Evolutionary conservation across 495 filamentous ascomycete genomes (phyloP).

Genomic region (Extremus antarcticus): DNA sequence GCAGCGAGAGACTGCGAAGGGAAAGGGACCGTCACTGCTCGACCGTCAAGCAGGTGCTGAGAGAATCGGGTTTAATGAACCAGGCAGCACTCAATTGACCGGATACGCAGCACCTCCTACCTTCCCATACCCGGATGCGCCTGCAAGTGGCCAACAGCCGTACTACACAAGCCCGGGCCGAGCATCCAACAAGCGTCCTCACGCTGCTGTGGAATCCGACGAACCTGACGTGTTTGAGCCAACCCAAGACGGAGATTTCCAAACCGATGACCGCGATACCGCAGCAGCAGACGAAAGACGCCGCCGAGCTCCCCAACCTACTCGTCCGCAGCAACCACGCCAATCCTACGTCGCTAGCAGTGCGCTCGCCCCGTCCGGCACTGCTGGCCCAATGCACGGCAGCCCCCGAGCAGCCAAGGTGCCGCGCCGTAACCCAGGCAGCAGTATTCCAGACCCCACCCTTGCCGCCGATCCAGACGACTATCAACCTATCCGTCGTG

Average conservation of each 20-base stretch:
- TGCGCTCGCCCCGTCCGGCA: neutral
- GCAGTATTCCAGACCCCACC: constrained; percentile 6
- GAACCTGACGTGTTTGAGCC: constrained; percentile 16
- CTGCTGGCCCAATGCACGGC: neutral
- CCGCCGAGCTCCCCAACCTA: neutral
- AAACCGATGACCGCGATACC: constrained; percentile 17
- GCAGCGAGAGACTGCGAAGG: constrained; percentile 25
- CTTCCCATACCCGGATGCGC: neutral
- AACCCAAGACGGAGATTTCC: constrained; percentile 21
- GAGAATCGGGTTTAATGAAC: constrained; percentile 25
- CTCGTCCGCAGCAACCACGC: constrained; percentile 5
- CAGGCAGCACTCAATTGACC: constrained; percentile 3
- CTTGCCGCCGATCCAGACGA: constrained; percentile 1
- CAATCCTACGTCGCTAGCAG: neutral
- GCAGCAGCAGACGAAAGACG: constrained; percentile 8
- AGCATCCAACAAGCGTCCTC: constrained; percentile 13
- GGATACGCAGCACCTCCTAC: neutral
- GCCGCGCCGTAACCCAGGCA: constrained; percentile 16
- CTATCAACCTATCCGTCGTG: neutral
- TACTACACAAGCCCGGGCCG: constrained; percentile 6
- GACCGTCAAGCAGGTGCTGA: constrained; percentile 33
- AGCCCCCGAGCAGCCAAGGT: constrained; percentile 6
- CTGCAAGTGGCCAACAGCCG: constrained; percentile 17
- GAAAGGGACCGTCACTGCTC: constrained; percentile 22
- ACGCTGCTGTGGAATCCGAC: constrained; percentile 1